Evolutionary conservation across 768 basidiomycete genomes (phyloP).

Genomic region (Mycena olivaceomarginata): DNA sequence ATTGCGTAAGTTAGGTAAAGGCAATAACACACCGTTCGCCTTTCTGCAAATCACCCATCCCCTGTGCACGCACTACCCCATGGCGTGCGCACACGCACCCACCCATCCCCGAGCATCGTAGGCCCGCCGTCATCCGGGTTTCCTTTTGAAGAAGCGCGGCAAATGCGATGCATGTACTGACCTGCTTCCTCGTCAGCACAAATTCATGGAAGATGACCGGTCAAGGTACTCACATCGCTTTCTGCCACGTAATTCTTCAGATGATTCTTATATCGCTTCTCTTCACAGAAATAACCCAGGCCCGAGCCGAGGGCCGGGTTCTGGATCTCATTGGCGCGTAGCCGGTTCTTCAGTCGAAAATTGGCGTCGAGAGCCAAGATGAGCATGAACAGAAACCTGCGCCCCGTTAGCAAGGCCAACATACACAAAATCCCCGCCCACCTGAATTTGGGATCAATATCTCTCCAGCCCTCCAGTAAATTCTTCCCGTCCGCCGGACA

Average conservation of each 20-base stretch:
- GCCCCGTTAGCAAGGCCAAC: background rate
- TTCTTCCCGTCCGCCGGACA: slow-evolving; percentile 34
- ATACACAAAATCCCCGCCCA: too few species aligned
- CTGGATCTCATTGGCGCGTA: background rate
- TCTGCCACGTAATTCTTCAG: background rate
- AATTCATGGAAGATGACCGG: too few species aligned
- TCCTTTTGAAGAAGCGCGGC: slow-evolving; percentile 42
- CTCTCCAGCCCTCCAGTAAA: too few species aligned
- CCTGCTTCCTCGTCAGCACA: too few species aligned
- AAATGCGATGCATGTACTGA: slow-evolving; percentile 43
- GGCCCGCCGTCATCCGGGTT: slow-evolving; percentile 20
- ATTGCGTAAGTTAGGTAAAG: background rate
- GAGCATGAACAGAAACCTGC: background rate
- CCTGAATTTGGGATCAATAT: too few species aligned
- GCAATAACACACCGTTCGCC: slow-evolving; percentile 11
- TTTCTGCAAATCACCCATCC: slow-evolving; percentile 26
- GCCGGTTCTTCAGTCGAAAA: background rate
- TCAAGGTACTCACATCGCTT: too few species aligned
- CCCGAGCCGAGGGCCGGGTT: background rate
- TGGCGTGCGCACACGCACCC: slow-evolving; percentile 15
- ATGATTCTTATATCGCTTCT: background rate
- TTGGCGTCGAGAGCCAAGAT: background rate
- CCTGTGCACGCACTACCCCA: background rate
- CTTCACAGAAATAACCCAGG: too few species aligned
- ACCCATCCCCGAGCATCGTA: background rate